Conservation (phyloP, 495 filamentous ascomycete genomes). For the Neurospora hispaniola region DNA sequence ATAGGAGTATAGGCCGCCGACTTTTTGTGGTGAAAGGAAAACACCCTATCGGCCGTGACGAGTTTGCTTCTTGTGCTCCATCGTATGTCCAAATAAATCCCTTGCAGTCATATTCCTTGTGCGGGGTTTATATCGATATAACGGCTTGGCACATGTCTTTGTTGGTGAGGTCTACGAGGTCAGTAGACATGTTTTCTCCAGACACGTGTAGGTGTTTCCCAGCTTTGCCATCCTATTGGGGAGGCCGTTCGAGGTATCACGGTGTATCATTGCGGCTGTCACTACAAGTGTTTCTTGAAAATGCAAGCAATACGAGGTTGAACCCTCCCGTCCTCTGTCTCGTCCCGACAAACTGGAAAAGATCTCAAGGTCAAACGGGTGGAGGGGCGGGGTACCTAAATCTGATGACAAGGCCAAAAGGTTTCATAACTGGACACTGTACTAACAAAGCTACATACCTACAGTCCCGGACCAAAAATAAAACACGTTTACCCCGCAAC, state of each 20-base stretch:
- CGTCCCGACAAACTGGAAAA: neutral
- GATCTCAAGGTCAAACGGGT: neutral
- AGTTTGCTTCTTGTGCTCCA: neutral
- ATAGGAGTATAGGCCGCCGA: neutral
- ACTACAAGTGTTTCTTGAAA: neutral
- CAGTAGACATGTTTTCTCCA: neutral
- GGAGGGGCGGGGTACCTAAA: neutral
- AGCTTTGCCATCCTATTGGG: neutral
- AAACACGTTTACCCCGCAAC: too few relatives aligned
- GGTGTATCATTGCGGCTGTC: neutral
- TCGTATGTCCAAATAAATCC: neutral
- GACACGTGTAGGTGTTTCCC: neutral
- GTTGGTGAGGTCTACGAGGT: neutral
- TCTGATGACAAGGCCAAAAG: neutral
- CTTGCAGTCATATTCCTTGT: neutral
- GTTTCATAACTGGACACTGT: neutral
- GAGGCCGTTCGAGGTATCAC: neutral
- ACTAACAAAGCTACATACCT: neutral
- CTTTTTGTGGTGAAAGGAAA: neutral
- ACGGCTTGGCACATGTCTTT: neutral
- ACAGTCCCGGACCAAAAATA: too few relatives aligned
- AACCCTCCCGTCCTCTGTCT: neutral
- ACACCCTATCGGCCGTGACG: neutral
- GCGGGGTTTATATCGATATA: neutral
- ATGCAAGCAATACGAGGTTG: neutral